A percentile compares a stretch with the other conserved stretches of the same genome.
Conservation (phyloP, 176 grass and related monocot species). For the Hordeum marinum region DNA sequence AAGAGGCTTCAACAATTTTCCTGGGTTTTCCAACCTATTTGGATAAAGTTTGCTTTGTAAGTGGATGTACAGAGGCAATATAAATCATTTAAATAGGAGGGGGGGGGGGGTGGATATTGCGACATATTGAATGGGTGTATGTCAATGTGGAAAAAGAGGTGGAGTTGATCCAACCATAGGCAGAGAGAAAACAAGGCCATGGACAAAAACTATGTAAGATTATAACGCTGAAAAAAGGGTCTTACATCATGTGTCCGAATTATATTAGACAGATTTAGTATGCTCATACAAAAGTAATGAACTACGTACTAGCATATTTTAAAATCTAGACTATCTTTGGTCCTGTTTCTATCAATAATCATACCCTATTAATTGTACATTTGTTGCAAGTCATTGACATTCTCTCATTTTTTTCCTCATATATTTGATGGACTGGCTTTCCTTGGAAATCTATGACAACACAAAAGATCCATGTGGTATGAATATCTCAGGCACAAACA, state of each 20-base stretch:
- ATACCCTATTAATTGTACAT: not conserved
- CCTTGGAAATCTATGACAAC: not conserved
- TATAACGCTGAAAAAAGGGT: not conserved
- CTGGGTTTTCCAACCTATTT: too few relatives aligned
- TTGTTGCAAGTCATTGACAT: not conserved
- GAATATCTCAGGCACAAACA: not conserved
- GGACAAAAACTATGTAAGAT: not conserved
- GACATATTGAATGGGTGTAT: too few relatives aligned
- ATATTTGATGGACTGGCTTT: not conserved
- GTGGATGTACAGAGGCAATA: too few relatives aligned
- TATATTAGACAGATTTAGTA: not conserved
- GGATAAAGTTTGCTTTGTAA: too few relatives aligned
- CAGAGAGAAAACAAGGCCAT: too few relatives aligned
- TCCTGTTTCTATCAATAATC: not conserved
- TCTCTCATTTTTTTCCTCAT: not conserved
- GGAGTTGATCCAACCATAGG: too few relatives aligned
- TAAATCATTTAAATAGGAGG: not conserved
- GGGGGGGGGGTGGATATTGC: too few relatives aligned
- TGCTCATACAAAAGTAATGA: not conserved
- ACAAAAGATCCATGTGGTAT: constrained; percentile 88
- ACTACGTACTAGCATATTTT: not conserved
- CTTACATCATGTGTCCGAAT: not conserved
- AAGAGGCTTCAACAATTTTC: too few relatives aligned
- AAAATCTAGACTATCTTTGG: not conserved
- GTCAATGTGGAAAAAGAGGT: too few relatives aligned